These are phyloP conservation scores for Ustilago tritici DNA, from an alignment of 1,284 basidiomycete species.

Conservation along the genomic window DNA sequence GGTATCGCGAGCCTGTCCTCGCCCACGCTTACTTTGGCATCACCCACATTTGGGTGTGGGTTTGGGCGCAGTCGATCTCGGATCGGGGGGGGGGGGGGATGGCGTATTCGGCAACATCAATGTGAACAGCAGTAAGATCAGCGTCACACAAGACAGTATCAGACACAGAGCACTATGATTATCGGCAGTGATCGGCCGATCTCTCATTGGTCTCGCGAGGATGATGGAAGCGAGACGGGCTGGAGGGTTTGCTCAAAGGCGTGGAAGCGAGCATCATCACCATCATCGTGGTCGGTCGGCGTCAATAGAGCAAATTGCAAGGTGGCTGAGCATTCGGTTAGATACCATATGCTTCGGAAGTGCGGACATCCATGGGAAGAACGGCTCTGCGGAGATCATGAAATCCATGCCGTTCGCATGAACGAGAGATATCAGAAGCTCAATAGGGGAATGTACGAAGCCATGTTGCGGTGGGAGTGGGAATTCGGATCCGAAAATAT, in stretches of 20 bases:
- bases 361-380: slow-evolving; percentile 2
- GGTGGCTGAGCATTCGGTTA: slow-evolving; percentile 1
- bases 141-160: too few relatives aligned
- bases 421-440: neutral
- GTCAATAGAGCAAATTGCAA: neutral
- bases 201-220: neutral
- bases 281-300: too few relatives aligned
- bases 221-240: neutral
- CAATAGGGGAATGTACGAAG: neutral
- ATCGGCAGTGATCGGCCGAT: neutral
- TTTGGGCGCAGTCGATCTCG: neutral
- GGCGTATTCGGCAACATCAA: too few relatives aligned
- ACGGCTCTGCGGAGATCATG: slow-evolving; percentile 5
- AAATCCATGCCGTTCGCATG: neutral
- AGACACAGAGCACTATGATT: neutral
- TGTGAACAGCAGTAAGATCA: too few relatives aligned
- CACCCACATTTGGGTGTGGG: neutral
- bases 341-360: neutral
- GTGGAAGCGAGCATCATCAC: neutral
- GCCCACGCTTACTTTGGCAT: neutral
- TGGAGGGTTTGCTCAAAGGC: neutral
- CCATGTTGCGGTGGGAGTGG: neutral
- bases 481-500: neutral
- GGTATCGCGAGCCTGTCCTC: neutral
- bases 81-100: neutral